These are phyloP conservation scores for Bretschneidera sinensis DNA, from an alignment of 345 rosid genomes.

Conservation along the genomic window DNA sequence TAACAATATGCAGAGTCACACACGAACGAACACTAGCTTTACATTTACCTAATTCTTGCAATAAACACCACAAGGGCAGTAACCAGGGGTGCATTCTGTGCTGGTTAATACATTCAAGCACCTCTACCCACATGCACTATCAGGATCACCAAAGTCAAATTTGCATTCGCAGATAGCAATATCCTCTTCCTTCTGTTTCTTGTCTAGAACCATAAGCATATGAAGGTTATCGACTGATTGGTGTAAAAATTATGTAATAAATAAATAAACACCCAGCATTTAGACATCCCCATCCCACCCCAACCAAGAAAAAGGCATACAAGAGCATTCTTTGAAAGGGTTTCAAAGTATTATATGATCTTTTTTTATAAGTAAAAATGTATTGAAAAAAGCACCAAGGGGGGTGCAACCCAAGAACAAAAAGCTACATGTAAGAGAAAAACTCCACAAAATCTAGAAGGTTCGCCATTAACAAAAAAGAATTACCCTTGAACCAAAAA, in stretches of 20 bases:
- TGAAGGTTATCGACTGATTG: neutral
- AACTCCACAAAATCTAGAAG: no score
- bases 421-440: no score
- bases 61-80: slow-evolving; percentile 65
- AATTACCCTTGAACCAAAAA: no score
- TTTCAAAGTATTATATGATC: no score
- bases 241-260: no score
- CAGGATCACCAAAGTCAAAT: slow-evolving; percentile 60
- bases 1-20: neutral
- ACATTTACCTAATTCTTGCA: slow-evolving; percentile 76
- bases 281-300: neutral
- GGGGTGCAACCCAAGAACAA: no score
- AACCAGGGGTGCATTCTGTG: slow-evolving; percentile 85
- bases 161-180: slow-evolving; percentile 80
- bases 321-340: no score
- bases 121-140: slow-evolving; percentile 80
- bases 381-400: no score
- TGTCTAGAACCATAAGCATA: slow-evolving; percentile 35
- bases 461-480: no score
- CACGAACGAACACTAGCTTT: neutral
- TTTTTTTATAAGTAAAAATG: no score
- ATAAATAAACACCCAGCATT: no score
- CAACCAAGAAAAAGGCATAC: no score
- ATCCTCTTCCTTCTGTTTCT: slow-evolving; percentile 92
- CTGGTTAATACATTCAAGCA: slow-evolving; percentile 85